These are phyloP conservation scores for Fusarium vanettenii DNA, from an alignment of 2,329 filamentous ascomycete species.

Conservation along the genomic window DNA sequence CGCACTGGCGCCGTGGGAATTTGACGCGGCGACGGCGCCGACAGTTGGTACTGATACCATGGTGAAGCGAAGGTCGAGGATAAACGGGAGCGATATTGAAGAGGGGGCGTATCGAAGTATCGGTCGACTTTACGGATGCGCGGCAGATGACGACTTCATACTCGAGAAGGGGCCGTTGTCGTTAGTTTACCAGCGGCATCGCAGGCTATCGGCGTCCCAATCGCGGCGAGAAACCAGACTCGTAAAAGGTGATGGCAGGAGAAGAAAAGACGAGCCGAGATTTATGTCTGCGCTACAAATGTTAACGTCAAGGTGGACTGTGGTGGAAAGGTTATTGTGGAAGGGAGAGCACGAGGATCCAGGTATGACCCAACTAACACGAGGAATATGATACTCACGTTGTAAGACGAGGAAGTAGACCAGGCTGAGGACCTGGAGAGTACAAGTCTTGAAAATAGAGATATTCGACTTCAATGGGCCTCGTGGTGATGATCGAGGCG, in stretches of 20 bases:
- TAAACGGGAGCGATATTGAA: neutral
- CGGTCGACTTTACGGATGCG: slow-evolving; percentile 34
- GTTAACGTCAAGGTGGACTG: slow-evolving; percentile 26
- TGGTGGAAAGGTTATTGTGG: slow-evolving; percentile 24
- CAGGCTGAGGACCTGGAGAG: slow-evolving; percentile 5
- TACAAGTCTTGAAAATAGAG: slow-evolving; percentile 2
- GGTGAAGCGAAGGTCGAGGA: slow-evolving; percentile 27
- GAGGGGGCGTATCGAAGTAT: slow-evolving; percentile 20
- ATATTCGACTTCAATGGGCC: slow-evolving; percentile 15
- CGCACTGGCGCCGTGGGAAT: slow-evolving; percentile 57
- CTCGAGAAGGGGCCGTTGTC: slow-evolving; percentile 38
- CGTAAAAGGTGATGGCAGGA: neutral
- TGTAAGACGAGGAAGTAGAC: slow-evolving; percentile 11
- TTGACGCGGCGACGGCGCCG: slow-evolving; percentile 50
- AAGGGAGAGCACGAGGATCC: slow-evolving; percentile 29
- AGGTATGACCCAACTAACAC: slow-evolving; percentile 42
- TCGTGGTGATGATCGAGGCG: slow-evolving; percentile 18
- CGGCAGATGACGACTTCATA: slow-evolving; percentile 40
- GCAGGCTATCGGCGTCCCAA: slow-evolving; percentile 34
- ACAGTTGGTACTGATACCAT: slow-evolving; percentile 57
- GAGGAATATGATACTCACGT: slow-evolving; percentile 32
- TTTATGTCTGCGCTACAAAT: slow-evolving; percentile 10
- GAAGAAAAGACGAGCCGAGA: neutral
- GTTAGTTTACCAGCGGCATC: slow-evolving; percentile 41
- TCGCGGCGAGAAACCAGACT: slow-evolving; percentile 26